A percentile compares a stretch with the other conserved stretches of the same genome.
Evolutionary conservation across 2,329 filamentous ascomycete species (phyloP).

Genomic region (Peltaster fructicola): DNA sequence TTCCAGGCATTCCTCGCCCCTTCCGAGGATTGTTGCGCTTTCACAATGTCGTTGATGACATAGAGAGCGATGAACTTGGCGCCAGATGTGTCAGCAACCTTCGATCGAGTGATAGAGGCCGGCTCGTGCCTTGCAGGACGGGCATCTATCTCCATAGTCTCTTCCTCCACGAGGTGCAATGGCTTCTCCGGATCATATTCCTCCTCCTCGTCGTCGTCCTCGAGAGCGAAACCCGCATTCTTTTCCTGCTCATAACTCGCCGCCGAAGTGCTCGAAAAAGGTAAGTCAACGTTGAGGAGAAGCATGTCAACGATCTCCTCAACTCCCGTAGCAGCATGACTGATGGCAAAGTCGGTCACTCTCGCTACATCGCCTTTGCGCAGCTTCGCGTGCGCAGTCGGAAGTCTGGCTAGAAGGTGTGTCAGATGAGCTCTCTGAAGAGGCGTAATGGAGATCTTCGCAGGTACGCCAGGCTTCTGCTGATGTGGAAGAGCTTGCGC

Average conservation of each 20-base stretch:
- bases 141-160: too few relatives aligned
- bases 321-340: conserved; percentile 65
- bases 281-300: conserved; percentile 61
- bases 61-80: conserved; percentile 70
- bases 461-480: conserved; percentile 23
- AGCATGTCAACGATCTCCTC: conserved; percentile 87
- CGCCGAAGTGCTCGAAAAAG: conserved; percentile 48
- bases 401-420: conserved; percentile 67
- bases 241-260: conserved; percentile 40
- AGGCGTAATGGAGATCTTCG: conserved; percentile 54
- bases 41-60: conserved; percentile 62
- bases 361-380: conserved; percentile 74
- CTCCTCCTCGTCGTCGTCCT: conserved; percentile 22
- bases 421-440: conserved; percentile 69
- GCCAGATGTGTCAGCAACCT: conserved; percentile 42
- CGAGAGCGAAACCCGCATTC: conserved; percentile 22
- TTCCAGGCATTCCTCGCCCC: conserved; percentile 74
- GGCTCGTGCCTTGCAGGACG: background rate
- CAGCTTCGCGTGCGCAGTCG: conserved; percentile 54
- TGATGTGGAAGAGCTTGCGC: conserved; percentile 26
- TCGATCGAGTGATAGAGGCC: conserved; percentile 6
- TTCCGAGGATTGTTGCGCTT: conserved; percentile 55
- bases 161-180: too few relatives aligned
- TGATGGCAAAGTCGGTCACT: conserved; percentile 74
- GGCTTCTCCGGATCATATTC: conserved; percentile 20